Conservation (phyloP, 139 green algal species). For the Ostreobium quekettii region DNA sequence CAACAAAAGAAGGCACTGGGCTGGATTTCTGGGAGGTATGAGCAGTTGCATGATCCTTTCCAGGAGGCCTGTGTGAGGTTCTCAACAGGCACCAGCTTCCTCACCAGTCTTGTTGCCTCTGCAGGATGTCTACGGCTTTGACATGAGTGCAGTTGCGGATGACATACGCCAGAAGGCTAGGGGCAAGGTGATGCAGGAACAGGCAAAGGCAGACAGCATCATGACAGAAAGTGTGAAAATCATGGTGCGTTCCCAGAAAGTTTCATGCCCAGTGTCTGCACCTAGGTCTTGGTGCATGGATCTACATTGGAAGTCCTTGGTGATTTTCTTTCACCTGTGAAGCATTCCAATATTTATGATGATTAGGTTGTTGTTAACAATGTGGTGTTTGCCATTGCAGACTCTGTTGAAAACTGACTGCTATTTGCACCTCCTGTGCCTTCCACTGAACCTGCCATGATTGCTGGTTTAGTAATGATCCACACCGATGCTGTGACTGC, state of each 20-base stretch:
- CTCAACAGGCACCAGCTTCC: not conserved
- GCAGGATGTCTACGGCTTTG: constrained; percentile 84
- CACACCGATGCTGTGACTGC: too few relatives aligned
- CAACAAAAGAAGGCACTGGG: constrained; percentile 28
- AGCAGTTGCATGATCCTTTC: not conserved
- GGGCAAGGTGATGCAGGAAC: constrained; percentile 41
- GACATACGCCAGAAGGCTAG: constrained; percentile 33
- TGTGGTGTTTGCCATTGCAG: too few relatives aligned
- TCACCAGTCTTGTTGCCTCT: not conserved
- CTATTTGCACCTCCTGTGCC: too few relatives aligned
- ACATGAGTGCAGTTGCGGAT: constrained; percentile 55
- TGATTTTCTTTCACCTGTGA: not conserved
- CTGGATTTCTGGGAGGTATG: constrained; percentile 66
- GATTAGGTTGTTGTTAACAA: too few relatives aligned
- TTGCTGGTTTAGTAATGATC: too few relatives aligned
- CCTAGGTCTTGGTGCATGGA: not conserved
- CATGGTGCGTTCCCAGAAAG: constrained; percentile 18
- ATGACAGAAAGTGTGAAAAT: constrained; percentile 28
- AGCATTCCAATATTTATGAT: not conserved
- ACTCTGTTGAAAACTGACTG: too few relatives aligned
- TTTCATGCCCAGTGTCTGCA: not conserved
- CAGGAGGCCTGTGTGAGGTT: not conserved
- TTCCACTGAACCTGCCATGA: too few relatives aligned
- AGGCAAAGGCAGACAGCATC: constrained; percentile 44
- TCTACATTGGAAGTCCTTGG: too few relatives aligned